phyloP scores from a whole-genome alignment of 2,329 filamentous ascomycete species.

The Fusarium redolens region DNA sequence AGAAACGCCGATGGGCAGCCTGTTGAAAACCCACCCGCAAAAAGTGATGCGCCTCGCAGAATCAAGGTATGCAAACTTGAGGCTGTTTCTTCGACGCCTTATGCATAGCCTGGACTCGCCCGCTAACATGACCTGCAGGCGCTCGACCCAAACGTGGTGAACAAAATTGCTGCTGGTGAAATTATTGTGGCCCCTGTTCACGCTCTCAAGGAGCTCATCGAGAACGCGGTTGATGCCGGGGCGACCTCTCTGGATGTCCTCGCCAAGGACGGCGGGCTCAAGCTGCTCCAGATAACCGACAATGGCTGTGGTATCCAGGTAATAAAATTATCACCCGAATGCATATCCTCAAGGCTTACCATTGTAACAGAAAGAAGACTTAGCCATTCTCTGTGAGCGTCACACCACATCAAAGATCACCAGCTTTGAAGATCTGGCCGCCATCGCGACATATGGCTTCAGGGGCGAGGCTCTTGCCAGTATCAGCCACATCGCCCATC shows the following conservation, averaged over 20 bases:
- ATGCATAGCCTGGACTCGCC: not conserved
- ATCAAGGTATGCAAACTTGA: constrained; percentile 58
- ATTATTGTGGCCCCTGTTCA: constrained; percentile 98
- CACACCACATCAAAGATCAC: constrained; percentile 98
- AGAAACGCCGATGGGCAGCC: constrained; percentile 58
- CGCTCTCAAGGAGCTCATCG: constrained; percentile 94
- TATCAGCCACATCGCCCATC: constrained; percentile 97
- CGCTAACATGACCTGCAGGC: constrained; percentile 65
- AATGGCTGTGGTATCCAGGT: constrained; percentile 97
- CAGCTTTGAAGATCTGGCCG: constrained; percentile 88
- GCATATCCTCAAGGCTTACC: constrained; percentile 25
- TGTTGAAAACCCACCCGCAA: constrained; percentile 48
- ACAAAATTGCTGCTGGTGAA: constrained; percentile 98
- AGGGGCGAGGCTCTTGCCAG: constrained; percentile 95
- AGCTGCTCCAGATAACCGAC: constrained; percentile 95
- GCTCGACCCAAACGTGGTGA: constrained; percentile 91
- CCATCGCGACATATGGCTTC: constrained; percentile 97
- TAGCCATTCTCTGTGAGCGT: constrained; percentile 91
- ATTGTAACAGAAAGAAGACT: constrained; percentile 78
- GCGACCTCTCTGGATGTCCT: constrained; percentile 90
- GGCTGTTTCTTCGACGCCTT: constrained; percentile 4
- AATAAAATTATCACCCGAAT: constrained; percentile 11
- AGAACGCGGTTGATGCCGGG: constrained; percentile 98
- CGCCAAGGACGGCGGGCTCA: constrained; percentile 94
- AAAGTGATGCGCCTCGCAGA: constrained; percentile 53